Evolutionary conservation across 768 basidiomycete species (phyloP).

Genomic region (Mycena indigotica): DNA sequence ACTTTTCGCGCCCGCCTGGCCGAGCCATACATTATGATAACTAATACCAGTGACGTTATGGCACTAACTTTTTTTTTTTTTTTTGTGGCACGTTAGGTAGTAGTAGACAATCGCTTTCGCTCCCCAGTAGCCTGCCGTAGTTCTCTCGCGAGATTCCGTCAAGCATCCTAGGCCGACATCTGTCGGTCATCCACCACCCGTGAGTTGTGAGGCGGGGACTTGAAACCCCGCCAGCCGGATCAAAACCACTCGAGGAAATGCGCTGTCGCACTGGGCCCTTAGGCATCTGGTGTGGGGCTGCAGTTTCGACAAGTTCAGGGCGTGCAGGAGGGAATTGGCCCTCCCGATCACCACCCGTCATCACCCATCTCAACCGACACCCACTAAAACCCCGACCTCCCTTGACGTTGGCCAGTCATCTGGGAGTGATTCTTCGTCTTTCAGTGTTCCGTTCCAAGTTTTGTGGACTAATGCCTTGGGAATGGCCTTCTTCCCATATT

Average conservation of each 20-base stretch:
- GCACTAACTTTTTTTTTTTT: constrained; percentile 3
- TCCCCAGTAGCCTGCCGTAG: too few relatives aligned
- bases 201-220: constrained; percentile 7
- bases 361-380: constrained; percentile 3
- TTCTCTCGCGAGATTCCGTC: too few relatives aligned
- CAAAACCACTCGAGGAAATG: constrained; percentile 16
- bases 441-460: constrained; percentile 2
- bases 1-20: too few relatives aligned
- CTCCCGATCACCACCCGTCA: background rate
- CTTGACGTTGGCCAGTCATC: background rate
- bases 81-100: background rate
- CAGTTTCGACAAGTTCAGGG: constrained; percentile 2
- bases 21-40: too few relatives aligned
- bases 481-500: constrained; percentile 3
- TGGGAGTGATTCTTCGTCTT: background rate
- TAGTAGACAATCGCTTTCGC: background rate
- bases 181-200: constrained; percentile 1
- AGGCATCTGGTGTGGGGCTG: constrained; percentile 10
- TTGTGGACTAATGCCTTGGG: background rate
- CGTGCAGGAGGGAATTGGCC: background rate
- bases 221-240: constrained; percentile 8
- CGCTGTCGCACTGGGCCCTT: constrained; percentile 4
- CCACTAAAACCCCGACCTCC: constrained; percentile 10
- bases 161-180: too few relatives aligned
- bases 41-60: too few relatives aligned